Conservation (phyloP, 2,329 filamentous ascomycete species). For the Cladobotryum protrusum region DNA sequence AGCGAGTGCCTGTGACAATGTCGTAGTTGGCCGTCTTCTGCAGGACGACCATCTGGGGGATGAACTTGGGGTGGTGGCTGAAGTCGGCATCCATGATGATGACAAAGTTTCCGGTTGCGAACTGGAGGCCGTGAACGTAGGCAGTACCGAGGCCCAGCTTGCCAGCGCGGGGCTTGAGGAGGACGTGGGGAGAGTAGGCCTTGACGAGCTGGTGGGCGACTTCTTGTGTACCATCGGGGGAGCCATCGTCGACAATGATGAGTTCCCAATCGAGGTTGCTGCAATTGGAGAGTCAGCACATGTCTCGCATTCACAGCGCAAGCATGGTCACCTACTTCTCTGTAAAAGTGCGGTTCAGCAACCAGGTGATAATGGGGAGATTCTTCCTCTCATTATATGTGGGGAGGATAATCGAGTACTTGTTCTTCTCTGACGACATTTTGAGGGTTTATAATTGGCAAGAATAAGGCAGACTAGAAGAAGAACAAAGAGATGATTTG, state of each 20-base stretch:
- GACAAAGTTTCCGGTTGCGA: slow-evolving; percentile 85
- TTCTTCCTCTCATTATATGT: slow-evolving; percentile 99
- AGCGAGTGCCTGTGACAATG: slow-evolving; percentile 94
- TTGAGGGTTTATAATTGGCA: slow-evolving; percentile 3
- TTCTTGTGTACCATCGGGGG: slow-evolving; percentile 88
- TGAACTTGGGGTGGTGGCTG: slow-evolving; percentile 98
- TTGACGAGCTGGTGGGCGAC: slow-evolving; percentile 86
- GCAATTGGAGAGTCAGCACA: background rate
- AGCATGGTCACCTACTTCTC: slow-evolving; percentile 58
- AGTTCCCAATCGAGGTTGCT: slow-evolving; percentile 96
- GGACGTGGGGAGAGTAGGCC: slow-evolving; percentile 72
- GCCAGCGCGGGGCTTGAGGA: slow-evolving; percentile 81
- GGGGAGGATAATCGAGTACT: slow-evolving; percentile 95
- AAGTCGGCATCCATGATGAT: slow-evolving; percentile 99
- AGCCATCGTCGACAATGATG: slow-evolving; percentile 96
- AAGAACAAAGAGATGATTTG: slow-evolving; percentile 2
- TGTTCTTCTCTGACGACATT: slow-evolving; percentile 55
- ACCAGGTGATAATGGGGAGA: slow-evolving; percentile 90
- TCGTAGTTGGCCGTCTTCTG: slow-evolving; percentile 78
- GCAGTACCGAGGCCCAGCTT: slow-evolving; percentile 97
- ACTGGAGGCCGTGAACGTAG: slow-evolving; percentile 91
- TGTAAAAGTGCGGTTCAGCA: slow-evolving; percentile 87
- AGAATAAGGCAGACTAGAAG: background rate
- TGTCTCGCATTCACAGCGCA: background rate
- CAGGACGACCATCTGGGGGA: slow-evolving; percentile 81